These are phyloP conservation scores for Cryptococcus sp. DNA, from an alignment of 1,284 basidiomycete species.

Conservation along the genomic window DNA sequence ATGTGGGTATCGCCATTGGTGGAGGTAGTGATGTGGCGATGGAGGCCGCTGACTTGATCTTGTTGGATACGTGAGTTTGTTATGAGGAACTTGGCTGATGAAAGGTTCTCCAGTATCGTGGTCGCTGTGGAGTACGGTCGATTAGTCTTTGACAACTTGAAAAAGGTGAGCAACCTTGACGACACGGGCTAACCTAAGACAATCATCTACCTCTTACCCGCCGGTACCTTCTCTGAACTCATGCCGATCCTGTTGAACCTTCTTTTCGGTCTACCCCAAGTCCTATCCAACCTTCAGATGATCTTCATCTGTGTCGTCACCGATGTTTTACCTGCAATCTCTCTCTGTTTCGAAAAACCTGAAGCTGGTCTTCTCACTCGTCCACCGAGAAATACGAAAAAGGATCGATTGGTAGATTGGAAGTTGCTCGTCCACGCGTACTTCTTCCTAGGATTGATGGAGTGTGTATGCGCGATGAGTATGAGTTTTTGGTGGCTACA, in stretches of 20 bases:
- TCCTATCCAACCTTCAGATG: constrained; percentile 54
- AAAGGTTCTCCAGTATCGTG: constrained; percentile 47
- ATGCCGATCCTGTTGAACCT: constrained; percentile 61
- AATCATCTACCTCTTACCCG: constrained; percentile 46
- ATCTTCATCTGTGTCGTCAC: constrained; percentile 58
- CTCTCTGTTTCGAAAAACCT: constrained; percentile 58
- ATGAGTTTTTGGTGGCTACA: constrained; percentile 54
- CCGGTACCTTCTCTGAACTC: constrained; percentile 59
- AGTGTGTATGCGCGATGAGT: constrained; percentile 54
- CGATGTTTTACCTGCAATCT: constrained; percentile 55
- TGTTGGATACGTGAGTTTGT: constrained; percentile 35
- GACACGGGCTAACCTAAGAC: constrained; percentile 18
- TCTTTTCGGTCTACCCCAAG: constrained; percentile 53
- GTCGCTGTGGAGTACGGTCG: constrained; percentile 55
- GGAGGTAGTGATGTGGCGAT: constrained; percentile 49
- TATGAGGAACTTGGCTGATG: constrained; percentile 1
- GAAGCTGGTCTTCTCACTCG: constrained; percentile 58
- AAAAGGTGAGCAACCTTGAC: constrained; percentile 38
- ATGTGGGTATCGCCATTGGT: constrained; percentile 53
- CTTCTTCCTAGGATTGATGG: constrained; percentile 58
- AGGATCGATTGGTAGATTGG: constrained; percentile 50
- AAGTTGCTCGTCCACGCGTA: constrained; percentile 62
- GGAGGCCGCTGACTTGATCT: constrained; percentile 47
- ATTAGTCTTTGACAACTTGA: constrained; percentile 65
- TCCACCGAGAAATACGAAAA: constrained; percentile 60